These are phyloP conservation scores for Peniophora sp. DNA, from an alignment of 1,284 basidiomycete species.

Conservation along the genomic window DNA sequence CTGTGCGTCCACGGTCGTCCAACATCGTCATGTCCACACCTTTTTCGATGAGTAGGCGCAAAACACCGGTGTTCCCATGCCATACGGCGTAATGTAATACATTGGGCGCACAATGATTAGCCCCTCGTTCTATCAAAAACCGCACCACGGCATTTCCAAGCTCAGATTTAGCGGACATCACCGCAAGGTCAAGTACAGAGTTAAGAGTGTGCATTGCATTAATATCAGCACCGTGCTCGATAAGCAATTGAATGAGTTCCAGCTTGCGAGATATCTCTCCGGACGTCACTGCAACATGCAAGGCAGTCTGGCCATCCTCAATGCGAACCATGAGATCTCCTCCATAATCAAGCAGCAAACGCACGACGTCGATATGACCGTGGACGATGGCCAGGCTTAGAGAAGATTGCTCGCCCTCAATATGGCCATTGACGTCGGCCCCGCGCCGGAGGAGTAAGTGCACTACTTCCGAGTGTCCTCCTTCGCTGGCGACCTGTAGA, in stretches of 20 bases:
- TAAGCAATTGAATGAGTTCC: not conserved
- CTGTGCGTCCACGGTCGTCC: not conserved
- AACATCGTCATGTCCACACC: not conserved
- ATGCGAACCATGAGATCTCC: not conserved
- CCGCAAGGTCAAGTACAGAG: not conserved
- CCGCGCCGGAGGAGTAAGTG: not conserved
- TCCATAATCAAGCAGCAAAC: conserved; percentile 6
- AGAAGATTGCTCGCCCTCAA: not conserved
- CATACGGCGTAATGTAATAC: not conserved
- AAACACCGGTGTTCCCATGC: not conserved
- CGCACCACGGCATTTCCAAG: not conserved
- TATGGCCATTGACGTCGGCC: not conserved
- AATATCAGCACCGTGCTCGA: not conserved
- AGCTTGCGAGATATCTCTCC: not conserved
- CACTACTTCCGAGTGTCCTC: not conserved
- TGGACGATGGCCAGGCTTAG: not conserved
- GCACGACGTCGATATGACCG: not conserved
- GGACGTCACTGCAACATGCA: not conserved
- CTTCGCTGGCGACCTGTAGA: not conserved
- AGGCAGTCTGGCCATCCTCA: not conserved
- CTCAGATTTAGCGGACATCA: too few relatives aligned
- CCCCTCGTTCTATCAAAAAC: not conserved
- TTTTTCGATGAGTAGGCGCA: not conserved
- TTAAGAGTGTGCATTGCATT: not conserved
- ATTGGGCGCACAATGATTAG: not conserved